Conservation (phyloP, 2,329 filamentous ascomycete species). For the Colletotrichum falcatum region DNA sequence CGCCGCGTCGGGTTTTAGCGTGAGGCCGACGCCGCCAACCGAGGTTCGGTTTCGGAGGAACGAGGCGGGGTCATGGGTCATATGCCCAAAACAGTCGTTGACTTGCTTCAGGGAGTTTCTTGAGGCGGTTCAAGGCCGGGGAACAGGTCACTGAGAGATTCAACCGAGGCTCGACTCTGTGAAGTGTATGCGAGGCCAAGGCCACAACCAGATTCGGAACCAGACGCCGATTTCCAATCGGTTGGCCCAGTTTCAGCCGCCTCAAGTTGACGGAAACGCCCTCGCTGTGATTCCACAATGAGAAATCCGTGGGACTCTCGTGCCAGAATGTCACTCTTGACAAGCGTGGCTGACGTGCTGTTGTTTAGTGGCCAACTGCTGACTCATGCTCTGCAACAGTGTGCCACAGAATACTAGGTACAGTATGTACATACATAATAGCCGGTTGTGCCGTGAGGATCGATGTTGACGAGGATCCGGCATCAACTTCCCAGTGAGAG, state of each 20-base stretch:
- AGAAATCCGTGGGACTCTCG: not conserved
- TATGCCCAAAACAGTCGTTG: not conserved
- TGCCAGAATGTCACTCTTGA: not conserved
- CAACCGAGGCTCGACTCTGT: not conserved
- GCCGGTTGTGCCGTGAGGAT: not conserved
- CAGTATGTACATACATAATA: too few species aligned
- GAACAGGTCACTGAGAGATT: not conserved
- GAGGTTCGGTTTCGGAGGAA: constrained; percentile 25
- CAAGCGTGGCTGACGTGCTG: not conserved
- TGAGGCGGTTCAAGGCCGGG: not conserved
- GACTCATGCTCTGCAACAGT: not conserved
- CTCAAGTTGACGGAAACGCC: not conserved
- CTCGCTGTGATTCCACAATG: not conserved
- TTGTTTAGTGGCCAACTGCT: not conserved
- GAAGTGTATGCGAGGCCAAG: not conserved
- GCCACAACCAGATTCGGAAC: not conserved
- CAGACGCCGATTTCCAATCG: not conserved
- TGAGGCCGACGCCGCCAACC: constrained; percentile 4
- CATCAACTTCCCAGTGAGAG: not conserved
- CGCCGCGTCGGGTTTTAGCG: not conserved
- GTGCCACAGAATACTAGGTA: not conserved
- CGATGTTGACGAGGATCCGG: not conserved
- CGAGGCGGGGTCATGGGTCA: constrained; percentile 2
- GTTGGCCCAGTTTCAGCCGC: not conserved
- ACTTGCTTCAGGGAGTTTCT: too few species aligned